A percentile compares a stretch with the other conserved stretches of the same genome.
These are phyloP conservation scores for Xerocomus minutiporus DNA, from an alignment of 1,284 basidiomycete species.

Conservation along the genomic window DNA sequence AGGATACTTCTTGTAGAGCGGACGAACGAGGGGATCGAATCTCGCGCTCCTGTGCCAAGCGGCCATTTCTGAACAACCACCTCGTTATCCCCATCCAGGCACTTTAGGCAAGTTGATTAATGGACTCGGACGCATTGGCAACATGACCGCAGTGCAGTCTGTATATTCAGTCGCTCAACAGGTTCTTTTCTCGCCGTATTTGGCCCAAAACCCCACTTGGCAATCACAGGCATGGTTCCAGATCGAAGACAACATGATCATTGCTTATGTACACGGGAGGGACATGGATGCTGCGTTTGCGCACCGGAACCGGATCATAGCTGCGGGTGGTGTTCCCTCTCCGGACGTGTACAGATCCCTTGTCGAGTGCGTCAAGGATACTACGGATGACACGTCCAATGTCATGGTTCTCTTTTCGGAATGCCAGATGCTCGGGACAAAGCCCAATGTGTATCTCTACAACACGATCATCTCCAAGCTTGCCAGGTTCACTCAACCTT, in stretches of 20 bases:
- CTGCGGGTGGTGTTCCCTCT: conserved; percentile 73
- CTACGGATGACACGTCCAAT: conserved; percentile 88
- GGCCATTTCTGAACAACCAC: conserved; percentile 31
- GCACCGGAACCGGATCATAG: conserved; percentile 78
- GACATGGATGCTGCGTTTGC: conserved; percentile 75
- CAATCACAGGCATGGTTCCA: no score
- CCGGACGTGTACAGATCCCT: conserved; percentile 69
- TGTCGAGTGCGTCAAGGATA: conserved; percentile 65
- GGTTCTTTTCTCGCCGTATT: no score
- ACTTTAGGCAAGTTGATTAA: no score
- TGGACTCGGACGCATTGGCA: no score
- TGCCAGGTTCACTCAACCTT: conserved; percentile 78
- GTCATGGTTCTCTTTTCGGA: conserved; percentile 84
- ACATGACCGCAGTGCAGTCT: no score
- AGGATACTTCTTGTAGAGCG: conserved; percentile 21
- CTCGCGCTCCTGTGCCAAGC: conserved; percentile 22
- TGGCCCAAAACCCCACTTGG: no score
- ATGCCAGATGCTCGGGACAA: conserved; percentile 61
- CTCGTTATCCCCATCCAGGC: no score
- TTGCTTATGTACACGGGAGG: conserved; percentile 77
- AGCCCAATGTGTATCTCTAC: conserved; percentile 83
- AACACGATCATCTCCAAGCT: conserved; percentile 96
- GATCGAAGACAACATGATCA: conserved; percentile 36
- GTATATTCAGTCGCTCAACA: no score
- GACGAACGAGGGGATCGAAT: conserved; percentile 1